These are phyloP conservation scores for Ustilago lituana DNA, from an alignment of 1,284 basidiomycete genomes.

Conservation along the genomic window DNA sequence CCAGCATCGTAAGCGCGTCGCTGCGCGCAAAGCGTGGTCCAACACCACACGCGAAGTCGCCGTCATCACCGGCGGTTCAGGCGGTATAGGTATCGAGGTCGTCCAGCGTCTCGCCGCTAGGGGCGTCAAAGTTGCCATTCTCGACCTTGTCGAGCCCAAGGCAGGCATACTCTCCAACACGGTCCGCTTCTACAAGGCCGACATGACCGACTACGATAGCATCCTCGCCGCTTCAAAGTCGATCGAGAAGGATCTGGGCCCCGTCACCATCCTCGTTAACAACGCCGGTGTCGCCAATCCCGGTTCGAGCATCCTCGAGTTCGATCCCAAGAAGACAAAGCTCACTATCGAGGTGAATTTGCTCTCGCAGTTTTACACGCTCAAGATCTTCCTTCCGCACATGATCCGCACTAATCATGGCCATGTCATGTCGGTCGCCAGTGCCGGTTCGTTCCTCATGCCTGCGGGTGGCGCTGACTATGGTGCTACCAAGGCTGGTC, in stretches of 20 bases:
- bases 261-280: constrained; percentile 43
- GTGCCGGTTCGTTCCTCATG: constrained; percentile 56
- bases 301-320: constrained; percentile 50
- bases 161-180: constrained; percentile 14
- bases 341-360: constrained; percentile 61
- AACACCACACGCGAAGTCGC: constrained; percentile 59
- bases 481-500: constrained; percentile 56
- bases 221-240: constrained; percentile 47
- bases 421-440: constrained; percentile 59
- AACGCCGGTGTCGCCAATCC: constrained; percentile 61
- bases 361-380: constrained; percentile 57
- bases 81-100: constrained; percentile 62
- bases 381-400: constrained; percentile 60
- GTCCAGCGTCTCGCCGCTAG: constrained; percentile 47
- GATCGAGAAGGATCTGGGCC: constrained; percentile 50
- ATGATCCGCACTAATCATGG: constrained; percentile 63
- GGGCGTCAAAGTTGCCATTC: constrained; percentile 61
- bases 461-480: constrained; percentile 60
- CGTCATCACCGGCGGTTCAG: constrained; percentile 64
- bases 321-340: constrained; percentile 42
- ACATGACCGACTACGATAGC: constrained; percentile 56
- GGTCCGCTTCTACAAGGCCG: constrained; percentile 52
- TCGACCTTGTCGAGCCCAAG: constrained; percentile 57
- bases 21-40: constrained; percentile 44
- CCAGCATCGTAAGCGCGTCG: constrained; percentile 21